Conservation (phyloP, 2,329 filamentous ascomycete species). For the Annulohypoxylon truncatum region DNA sequence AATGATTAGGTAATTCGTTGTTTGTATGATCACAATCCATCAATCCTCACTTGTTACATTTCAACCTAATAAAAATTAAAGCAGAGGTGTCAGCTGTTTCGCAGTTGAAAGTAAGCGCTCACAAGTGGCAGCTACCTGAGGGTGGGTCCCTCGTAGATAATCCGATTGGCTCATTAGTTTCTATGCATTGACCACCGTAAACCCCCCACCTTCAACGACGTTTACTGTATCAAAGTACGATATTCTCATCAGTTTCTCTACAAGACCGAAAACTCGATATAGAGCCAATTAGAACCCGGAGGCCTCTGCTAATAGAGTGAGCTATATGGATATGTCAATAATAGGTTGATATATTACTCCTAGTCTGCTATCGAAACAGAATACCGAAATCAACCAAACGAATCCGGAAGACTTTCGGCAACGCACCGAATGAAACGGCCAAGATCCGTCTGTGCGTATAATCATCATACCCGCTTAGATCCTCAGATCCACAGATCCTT, state of each 20-base stretch:
- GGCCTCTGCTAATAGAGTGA: neutral
- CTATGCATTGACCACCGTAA: slow-evolving; percentile 9
- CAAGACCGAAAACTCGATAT: neutral
- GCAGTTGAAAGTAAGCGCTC: neutral
- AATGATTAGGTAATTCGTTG: neutral
- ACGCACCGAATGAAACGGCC: slow-evolving; percentile 23
- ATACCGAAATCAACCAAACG: neutral
- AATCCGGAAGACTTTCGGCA: slow-evolving; percentile 13
- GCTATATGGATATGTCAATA: neutral
- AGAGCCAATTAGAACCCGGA: neutral
- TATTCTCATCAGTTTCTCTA: neutral
- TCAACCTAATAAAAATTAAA: neutral
- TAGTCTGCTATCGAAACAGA: neutral
- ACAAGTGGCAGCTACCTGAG: neutral
- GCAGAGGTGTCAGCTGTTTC: neutral
- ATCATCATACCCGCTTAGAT: slow-evolving; percentile 8
- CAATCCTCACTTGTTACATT: neutral
- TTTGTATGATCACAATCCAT: neutral
- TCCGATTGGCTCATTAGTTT: slow-evolving; percentile 25
- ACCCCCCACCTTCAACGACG: neutral
- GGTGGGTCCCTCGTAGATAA: neutral
- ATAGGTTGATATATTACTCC: neutral
- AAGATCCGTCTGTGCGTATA: slow-evolving; percentile 20
- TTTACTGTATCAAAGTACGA: neutral
- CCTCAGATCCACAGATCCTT: slow-evolving; percentile 6